Percentiles rank a stretch among this genome's conserved stretches.
Conservation (phyloP, 2,329 filamentous ascomycete species). For the Aspergillus nomiae region DNA sequence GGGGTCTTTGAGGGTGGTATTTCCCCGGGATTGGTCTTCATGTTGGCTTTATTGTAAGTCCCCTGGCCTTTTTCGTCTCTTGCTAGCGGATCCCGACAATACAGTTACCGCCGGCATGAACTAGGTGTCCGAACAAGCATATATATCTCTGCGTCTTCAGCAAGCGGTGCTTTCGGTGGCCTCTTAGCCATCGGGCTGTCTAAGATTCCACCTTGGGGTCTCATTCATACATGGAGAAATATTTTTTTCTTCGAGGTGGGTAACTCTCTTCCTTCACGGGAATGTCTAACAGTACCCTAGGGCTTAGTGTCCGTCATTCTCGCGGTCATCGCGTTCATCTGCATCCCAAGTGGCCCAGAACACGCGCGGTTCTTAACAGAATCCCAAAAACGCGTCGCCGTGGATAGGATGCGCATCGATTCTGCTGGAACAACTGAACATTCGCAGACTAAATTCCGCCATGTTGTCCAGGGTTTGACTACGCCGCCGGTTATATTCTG, state of each 20-base stretch:
- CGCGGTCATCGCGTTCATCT: background rate
- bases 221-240: slow-evolving; percentile 13
- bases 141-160: slow-evolving; percentile 16
- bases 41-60: slow-evolving; percentile 11
- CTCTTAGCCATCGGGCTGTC: slow-evolving; percentile 11
- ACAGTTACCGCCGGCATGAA: slow-evolving; percentile 16
- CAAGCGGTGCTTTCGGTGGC: slow-evolving; percentile 17
- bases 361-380: slow-evolving; percentile 4
- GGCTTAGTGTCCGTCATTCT: slow-evolving; percentile 6
- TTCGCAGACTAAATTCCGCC: background rate
- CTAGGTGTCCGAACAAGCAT: slow-evolving; percentile 17
- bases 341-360: slow-evolving; percentile 1
- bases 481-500: slow-evolving; percentile 3
- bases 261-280: background rate
- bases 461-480: slow-evolving; percentile 3
- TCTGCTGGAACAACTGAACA: slow-evolving; percentile 9
- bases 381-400: background rate
- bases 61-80: background rate
- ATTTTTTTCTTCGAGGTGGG: slow-evolving; percentile 17
- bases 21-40: slow-evolving; percentile 7
- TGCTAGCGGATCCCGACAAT: background rate
- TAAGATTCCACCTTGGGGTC: slow-evolving; percentile 7
- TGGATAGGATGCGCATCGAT: slow-evolving; percentile 4
- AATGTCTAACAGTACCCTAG: background rate
- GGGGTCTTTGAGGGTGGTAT: slow-evolving; percentile 11